Base-by-base conservation (phyloP, 345 rosid genomes). In the Brassica nigra region DNA sequence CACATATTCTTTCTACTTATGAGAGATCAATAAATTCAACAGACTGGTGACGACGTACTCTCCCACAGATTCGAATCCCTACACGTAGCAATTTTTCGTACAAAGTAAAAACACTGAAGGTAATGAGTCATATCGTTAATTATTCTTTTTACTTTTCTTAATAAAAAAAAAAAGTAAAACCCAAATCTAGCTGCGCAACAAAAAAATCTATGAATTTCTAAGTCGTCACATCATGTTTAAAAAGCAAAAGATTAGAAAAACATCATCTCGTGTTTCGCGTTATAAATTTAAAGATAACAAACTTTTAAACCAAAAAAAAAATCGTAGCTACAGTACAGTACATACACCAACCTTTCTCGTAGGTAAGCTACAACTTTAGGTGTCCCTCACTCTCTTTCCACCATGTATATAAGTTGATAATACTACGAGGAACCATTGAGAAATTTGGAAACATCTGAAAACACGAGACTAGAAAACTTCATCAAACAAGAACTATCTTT, bases 401-500 rank as follows among this genome's bases (percentile, higher is more conserved):
- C 72, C 66, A 63, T 28, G 29, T n/a, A 62, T 15, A 11, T 15
- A n/a, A 10, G 63, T 20, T 15, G 8, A 63, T 55, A 55, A 28
- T 8, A 39, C 18, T 28, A 0, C 0, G 36, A 52, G 57, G 47
- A 36, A 58, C 62, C 70, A 73, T 73, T 47, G 54, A 66, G 73
- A 37, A 31, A 28, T 4, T 16, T 23, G 37, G 77, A 80, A 74
- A 74, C 71, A 74, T 80, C 75, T 66, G 70, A 74, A 66, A 64
- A 68, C 11, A 59, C 30, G 14, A 5, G 29, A 66, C 31, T 47
- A 4, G 52, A 78, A 47, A 47, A 8, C 36, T 74, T 74, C 65
- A 80, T 71, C 14, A 74, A 74, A 80, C 79, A 80, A 80, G 61
- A 74, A 52, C 3, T 62, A 62, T 74, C 83, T 74, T 80, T 71